Evolutionary conservation across 768 basidiomycete genomes (phyloP), one percentile per base, ranked within the genome.

Genomic region (Pleurotus citrinopileatus): DNA sequence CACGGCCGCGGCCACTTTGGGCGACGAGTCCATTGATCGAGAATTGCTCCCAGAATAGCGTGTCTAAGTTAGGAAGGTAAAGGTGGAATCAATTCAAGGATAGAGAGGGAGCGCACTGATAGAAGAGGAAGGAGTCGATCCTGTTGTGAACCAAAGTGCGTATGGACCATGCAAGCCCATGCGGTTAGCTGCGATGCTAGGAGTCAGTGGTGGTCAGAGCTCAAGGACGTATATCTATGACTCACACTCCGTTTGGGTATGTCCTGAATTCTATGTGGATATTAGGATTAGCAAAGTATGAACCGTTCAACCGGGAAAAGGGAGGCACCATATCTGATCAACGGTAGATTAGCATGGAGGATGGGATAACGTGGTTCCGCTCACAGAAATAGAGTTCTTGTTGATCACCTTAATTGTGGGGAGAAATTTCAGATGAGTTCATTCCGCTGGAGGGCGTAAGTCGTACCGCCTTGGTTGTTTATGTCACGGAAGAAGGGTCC

Each of bases 221-320:
- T n/a, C 7, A 19, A 8, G 4, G 34, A 19, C 8, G 48, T 36
- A 13, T 25, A 8, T 26, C 20, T n/a, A 36, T 51, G 22, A 37
- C 61, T 23, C 44, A 71, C 70, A 53, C 61, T 73, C 71, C 3
- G 71, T 67, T 50, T 71, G 64, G 32, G 66, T 68, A 42, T 73
- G 70, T 6, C 71, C 71, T n/a, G 71, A 71, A 57, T 73, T 73
- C 71, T 64, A n/a, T n/a, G n/a, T n/a, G n/a, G n/a, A n/a, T 12
- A 13, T 17, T 52, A 22, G 40, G 40, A 15, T 45, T 23, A 55
- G 27, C 37, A 13, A 37, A 7, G 17, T 22, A 15, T 26, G 23
- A 17, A 32, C 2, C 27, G 34, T 9, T 23, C 6, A 25, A 43
- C 38, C 37, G 26, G 40, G 15, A 26, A 17, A 58, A 51, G n/a